Base-by-base conservation (phyloP, 106 monocot genomes). In the Iris macrosiphon region DNA sequence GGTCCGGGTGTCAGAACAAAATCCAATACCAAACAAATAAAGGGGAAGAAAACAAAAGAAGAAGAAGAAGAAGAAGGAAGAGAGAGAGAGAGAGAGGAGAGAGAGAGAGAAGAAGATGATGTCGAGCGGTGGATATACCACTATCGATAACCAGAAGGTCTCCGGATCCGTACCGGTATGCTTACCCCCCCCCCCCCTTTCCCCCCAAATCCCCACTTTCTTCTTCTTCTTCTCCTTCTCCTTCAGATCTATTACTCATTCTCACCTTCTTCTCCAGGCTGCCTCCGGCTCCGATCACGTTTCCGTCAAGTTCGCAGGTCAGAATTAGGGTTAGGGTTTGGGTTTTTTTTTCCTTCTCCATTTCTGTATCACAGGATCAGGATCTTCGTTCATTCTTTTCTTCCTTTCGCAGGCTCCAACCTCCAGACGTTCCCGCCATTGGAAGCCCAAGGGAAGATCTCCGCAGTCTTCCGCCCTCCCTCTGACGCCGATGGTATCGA, bases 111-210 rank as follows among this genome's bases (percentile, higher is more conserved):
- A 4, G 42, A 82, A 67, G 69, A 89, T 84, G 89, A 84, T 80
- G 89, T 71, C 79, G 40, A 42, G 88, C 73, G 74, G 84, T 31
- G 84, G 84, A n/a, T 89, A 89, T 80, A 77, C 67, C 42, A 67
- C 72, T 66, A 80, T 89, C 49, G 89, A 77, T 48, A 76, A 65
- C 71, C 73, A 80, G 60, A 80, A 80, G 48, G 65, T 83, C 50
- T 80, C 83, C 55, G 88, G 73, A 63, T 89, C 83, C 54, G 88
- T 89, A 7, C 73, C 83, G 40, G 83, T 84, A 70, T 40, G 1
- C 24, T 6, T 15, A 4, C 4, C 4, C 19, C 19, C 31, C 43
- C 25, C n/a, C 27, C 18, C 45, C 1, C 58, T 30, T 29, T 25
- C 34, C 54, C 31, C 17, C 30, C 41, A 20, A 11, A 4, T n/a